A percentile compares a stretch with the other conserved stretches of the same genome.
phyloP scores from a whole-genome alignment of 2,329 filamentous ascomycete species.

The Ceratocystis eucalypticola region DNA sequence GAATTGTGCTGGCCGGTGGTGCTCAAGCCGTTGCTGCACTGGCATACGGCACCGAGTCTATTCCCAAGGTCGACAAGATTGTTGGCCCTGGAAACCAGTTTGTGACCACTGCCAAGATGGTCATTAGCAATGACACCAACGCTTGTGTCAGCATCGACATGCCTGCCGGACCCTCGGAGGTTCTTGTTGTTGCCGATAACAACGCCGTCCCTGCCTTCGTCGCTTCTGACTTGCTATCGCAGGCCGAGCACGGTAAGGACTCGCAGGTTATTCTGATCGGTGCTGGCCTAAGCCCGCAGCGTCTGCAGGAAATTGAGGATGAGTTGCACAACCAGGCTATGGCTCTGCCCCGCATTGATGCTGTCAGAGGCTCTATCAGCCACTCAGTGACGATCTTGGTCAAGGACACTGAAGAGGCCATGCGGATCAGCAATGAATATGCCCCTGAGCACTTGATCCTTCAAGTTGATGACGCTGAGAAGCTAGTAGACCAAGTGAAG shows the following conservation, averaged over 20 bases:
- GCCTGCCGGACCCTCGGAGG: constrained; percentile 92
- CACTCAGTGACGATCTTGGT: constrained; percentile 84
- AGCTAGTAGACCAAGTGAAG: constrained; percentile 62
- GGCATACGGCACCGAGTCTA: constrained; percentile 90
- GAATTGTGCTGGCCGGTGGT: constrained; percentile 88
- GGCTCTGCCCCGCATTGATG: constrained; percentile 78
- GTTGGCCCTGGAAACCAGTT: constrained; percentile 96
- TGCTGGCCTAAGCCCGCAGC: constrained; percentile 57
- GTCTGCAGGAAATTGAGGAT: constrained; percentile 74
- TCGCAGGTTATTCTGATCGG: constrained; percentile 89
- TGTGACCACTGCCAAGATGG: constrained; percentile 96
- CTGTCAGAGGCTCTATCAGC: constrained; percentile 76
- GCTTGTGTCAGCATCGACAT: constrained; percentile 95
- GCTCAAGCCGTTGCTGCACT: constrained; percentile 92
- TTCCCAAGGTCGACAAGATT: constrained; percentile 97
- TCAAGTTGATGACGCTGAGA: constrained; percentile 65
- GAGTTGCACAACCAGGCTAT: constrained; percentile 80
- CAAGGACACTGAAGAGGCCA: constrained; percentile 55
- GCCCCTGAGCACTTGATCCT: constrained; percentile 94
- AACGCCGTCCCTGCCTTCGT: constrained; percentile 86
- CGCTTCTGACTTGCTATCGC: constrained; percentile 82
- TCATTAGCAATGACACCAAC: constrained; percentile 92
- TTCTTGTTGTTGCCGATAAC: constrained; percentile 87
- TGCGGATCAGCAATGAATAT: constrained; percentile 80
- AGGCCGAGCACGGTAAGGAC: constrained; percentile 93